phyloP scores from a whole-genome alignment of 1,284 basidiomycete genomes.

The Neotropicomus parvogracilis region DNA sequence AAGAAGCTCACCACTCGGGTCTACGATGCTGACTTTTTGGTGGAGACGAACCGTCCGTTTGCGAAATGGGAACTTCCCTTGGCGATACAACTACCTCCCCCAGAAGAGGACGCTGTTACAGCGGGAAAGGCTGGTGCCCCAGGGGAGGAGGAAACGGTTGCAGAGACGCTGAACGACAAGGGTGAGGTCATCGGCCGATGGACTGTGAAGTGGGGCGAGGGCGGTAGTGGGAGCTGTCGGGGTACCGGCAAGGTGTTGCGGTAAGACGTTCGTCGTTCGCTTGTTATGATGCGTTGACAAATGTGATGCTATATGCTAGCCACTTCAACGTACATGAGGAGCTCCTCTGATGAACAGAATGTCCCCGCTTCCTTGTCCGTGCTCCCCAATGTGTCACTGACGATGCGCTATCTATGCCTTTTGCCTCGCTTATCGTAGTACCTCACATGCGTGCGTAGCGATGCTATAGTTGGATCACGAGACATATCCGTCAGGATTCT shows the following conservation, averaged over 20 bases:
- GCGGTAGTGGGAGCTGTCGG: constrained; percentile 58
- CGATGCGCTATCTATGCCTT: constrained; percentile 1
- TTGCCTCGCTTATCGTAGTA: not conserved
- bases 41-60: constrained; percentile 67
- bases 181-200: constrained; percentile 70
- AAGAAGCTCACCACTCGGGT: constrained; percentile 61
- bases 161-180: constrained; percentile 64
- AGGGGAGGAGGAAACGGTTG: constrained; percentile 69
- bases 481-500: not conserved
- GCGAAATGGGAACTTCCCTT: constrained; percentile 78
- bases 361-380: not conserved
- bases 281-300: not conserved
- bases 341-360: constrained; percentile 41
- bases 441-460: not conserved
- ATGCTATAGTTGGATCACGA: not conserved
- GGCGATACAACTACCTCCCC: constrained; percentile 45
- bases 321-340: constrained; percentile 86
- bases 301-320: constrained; percentile 33
- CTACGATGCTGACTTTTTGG: constrained; percentile 71
- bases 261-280: constrained; percentile 39
- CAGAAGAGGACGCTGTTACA: constrained; percentile 34
- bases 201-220: constrained; percentile 70
- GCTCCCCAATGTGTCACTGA: constrained; percentile 3
- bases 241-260: constrained; percentile 57
- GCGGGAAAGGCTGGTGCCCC: constrained; percentile 37